These are phyloP conservation scores for Xerocomellus intermedius DNA, from an alignment of 768 basidiomycete genomes.

Conservation along the genomic window DNA sequence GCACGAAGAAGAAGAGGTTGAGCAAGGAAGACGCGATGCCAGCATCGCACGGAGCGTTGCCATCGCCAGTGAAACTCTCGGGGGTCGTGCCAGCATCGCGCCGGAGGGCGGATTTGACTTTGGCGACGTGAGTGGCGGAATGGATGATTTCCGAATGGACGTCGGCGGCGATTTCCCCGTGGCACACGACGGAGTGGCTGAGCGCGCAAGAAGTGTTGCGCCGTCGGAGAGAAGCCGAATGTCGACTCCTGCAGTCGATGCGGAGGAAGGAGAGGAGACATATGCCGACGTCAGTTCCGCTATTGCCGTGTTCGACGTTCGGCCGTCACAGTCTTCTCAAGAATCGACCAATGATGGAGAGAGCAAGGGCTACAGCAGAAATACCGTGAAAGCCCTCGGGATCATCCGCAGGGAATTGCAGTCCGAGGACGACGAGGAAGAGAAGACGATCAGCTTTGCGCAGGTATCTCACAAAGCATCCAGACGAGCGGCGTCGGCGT, in stretches of 20 bases:
- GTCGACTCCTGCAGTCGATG: constrained; percentile 67
- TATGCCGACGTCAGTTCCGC: constrained; percentile 73
- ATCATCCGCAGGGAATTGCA: constrained; percentile 73
- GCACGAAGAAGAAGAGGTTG: constrained; percentile 57
- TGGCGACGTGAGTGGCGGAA: constrained; percentile 48
- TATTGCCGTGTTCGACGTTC: constrained; percentile 77
- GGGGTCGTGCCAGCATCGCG: constrained; percentile 50
- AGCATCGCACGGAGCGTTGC: constrained; percentile 62
- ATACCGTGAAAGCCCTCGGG: constrained; percentile 80
- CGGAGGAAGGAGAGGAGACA: constrained; percentile 59
- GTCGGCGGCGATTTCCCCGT: constrained; percentile 46
- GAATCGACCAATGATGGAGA: constrained; percentile 49
- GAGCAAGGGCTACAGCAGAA: constrained; percentile 80
- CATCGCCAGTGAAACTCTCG: constrained; percentile 55
- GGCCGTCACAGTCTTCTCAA: constrained; percentile 52
- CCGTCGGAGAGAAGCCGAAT: constrained; percentile 59
- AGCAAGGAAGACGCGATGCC: constrained; percentile 65
- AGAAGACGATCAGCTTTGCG: constrained; percentile 74
- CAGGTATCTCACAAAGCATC: constrained; percentile 82
- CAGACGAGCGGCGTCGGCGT: constrained; percentile 87
- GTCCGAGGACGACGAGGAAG: constrained; percentile 47
- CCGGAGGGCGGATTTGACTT: constrained; percentile 62
- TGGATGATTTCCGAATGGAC: constrained; percentile 76
- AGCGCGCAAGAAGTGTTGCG: constrained; percentile 47
- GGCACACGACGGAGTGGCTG: constrained; percentile 31